These are phyloP conservation scores for Mrakia blollopis DNA, from an alignment of 768 basidiomycete genomes.

Conservation along the genomic window DNA sequence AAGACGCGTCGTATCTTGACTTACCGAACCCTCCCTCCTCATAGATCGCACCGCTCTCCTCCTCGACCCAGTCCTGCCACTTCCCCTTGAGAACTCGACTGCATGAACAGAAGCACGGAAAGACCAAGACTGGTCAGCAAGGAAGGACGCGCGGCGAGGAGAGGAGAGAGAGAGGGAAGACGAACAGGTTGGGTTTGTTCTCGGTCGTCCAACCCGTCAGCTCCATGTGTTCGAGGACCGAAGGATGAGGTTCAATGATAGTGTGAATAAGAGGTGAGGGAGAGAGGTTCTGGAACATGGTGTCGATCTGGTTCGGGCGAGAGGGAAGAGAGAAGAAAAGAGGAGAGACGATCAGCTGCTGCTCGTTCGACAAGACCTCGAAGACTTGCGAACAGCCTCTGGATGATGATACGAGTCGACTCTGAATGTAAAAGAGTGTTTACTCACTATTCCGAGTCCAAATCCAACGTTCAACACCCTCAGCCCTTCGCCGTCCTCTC, in stretches of 20 bases:
- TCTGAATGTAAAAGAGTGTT: background rate
- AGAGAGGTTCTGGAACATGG: conserved; percentile 64
- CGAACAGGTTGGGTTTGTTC: conserved; percentile 59
- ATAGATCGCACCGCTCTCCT: conserved; percentile 54
- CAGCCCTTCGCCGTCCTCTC: conserved; percentile 47
- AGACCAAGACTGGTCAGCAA: too few species aligned
- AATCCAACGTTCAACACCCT: conserved; percentile 87
- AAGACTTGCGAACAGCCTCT: too few species aligned
- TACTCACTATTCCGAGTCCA: conserved; percentile 70
- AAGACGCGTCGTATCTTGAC: too few species aligned
- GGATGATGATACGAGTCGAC: too few species aligned
- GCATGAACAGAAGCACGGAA: too few species aligned
- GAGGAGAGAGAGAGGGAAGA: too few species aligned
- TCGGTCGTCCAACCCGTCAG: conserved; percentile 63
- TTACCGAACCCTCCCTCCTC: conserved; percentile 71
- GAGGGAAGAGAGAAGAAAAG: background rate
- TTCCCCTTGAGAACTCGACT: conserved; percentile 68
- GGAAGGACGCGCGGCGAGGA: too few species aligned
- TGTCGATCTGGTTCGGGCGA: conserved; percentile 61
- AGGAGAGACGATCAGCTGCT: conserved; percentile 7
- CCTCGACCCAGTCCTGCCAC: conserved; percentile 73
- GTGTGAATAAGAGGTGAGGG: conserved; percentile 65
- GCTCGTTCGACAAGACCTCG: too few species aligned
- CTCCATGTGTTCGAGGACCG: conserved; percentile 79
- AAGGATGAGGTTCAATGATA: conserved; percentile 90